These are phyloP conservation scores for Calonectria hawksworthii DNA, from an alignment of 2,329 filamentous ascomycete genomes.

Conservation along the genomic window DNA sequence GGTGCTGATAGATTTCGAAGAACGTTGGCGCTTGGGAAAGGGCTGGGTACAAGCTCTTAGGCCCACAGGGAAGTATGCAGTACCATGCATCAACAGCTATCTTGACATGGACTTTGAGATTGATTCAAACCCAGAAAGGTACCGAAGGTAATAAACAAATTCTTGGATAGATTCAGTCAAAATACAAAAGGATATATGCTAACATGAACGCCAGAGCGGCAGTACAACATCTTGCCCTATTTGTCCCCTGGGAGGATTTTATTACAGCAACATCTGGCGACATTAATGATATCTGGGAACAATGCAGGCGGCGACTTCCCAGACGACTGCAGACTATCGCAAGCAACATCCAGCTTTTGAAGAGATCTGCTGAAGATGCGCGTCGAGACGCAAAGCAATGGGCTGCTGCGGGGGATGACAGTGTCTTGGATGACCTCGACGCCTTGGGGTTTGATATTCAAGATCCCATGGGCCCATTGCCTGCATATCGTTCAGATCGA, in stretches of 20 bases:
- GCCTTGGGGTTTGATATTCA: not conserved
- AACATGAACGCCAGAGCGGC: not conserved
- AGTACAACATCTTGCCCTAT: conserved; percentile 8
- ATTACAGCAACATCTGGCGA: not conserved
- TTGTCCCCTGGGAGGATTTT: not conserved
- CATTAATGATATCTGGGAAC: not conserved
- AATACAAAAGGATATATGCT: too few relatives aligned
- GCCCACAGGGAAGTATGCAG: not conserved
- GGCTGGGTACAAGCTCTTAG: conserved; percentile 13
- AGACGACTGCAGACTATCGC: not conserved
- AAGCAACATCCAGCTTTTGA: conserved; percentile 15
- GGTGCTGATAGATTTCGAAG: conserved; percentile 15
- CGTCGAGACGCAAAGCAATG: conserved; percentile 8
- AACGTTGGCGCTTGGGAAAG: not conserved
- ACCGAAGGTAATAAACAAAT: not conserved
- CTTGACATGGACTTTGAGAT: conserved; percentile 14
- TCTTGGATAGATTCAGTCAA: not conserved
- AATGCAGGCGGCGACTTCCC: not conserved
- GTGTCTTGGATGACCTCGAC: not conserved
- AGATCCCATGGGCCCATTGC: not conserved
- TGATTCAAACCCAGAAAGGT: not conserved
- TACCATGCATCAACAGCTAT: conserved; percentile 9
- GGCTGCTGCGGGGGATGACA: not conserved
- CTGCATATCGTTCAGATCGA: not conserved
- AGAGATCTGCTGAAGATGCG: conserved; percentile 15